These are phyloP conservation scores for Cystobasidium pallidum DNA, from an alignment of 1,284 basidiomycete species.

Conservation along the genomic window DNA sequence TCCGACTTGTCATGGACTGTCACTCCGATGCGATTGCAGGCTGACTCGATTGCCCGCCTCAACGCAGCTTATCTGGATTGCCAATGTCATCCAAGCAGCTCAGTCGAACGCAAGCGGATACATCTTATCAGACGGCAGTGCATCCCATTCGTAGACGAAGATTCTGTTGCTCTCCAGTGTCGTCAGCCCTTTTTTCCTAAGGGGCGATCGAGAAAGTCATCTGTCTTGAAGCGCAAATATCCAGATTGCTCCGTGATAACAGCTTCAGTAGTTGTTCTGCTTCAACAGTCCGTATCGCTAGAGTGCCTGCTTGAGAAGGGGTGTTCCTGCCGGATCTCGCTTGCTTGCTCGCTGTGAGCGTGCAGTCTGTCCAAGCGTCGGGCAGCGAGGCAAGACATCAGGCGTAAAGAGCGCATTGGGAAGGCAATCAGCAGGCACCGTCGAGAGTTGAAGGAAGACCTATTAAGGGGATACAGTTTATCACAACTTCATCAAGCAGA, in stretches of 20 bases:
- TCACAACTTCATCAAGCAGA: background rate
- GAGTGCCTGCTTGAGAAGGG: background rate
- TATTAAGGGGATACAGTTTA: background rate
- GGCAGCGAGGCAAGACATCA: no score
- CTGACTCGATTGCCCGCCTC: background rate
- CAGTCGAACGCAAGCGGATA: no score
- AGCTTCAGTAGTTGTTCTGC: no score
- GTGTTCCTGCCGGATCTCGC: background rate
- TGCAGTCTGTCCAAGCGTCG: background rate
- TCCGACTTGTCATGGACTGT: background rate
- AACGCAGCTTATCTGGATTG: no score
- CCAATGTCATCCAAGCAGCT: no score
- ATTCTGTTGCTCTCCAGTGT: background rate
- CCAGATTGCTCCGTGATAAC: background rate
- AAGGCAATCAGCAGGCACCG: background rate
- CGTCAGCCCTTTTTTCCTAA: background rate
- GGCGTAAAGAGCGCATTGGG: conserved; percentile 3
- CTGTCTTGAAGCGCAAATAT: no score
- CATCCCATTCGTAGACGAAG: background rate
- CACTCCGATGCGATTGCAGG: background rate
- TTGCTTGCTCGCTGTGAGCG: background rate
- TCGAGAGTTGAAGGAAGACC: background rate
- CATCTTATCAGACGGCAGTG: background rate
- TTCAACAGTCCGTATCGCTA: no score
- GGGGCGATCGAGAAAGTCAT: background rate